Conservation (phyloP, 108 stramenopile genomes). For the Seminavis robusta region DNA sequence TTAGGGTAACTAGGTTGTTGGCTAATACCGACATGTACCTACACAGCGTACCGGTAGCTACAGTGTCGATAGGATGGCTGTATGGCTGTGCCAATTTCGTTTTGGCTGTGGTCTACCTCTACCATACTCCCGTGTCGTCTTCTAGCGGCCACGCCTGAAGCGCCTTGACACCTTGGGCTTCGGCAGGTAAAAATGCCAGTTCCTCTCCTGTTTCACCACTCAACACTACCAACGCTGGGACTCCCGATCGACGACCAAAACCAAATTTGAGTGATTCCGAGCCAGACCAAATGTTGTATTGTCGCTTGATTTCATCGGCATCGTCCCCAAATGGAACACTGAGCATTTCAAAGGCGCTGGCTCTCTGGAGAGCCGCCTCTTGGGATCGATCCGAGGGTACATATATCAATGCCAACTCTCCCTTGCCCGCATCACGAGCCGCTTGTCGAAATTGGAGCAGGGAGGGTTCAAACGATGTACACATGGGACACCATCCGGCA, state of each 20-base stretch:
- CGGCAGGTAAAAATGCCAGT: constrained; percentile 47
- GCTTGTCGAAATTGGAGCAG: constrained; percentile 40
- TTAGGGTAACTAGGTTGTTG: too few species aligned
- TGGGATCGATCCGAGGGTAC: constrained; percentile 45
- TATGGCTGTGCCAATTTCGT: too few species aligned
- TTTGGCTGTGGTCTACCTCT: too few species aligned
- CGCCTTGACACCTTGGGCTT: constrained; percentile 39
- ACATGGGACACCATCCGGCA: constrained; percentile 64
- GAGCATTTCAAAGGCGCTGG: constrained; percentile 36
- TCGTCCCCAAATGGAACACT: constrained; percentile 49
- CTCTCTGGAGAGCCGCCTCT: constrained; percentile 28
- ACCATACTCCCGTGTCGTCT: constrained; percentile 52
- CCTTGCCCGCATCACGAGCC: constrained; percentile 23
- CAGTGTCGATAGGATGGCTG: too few species aligned
- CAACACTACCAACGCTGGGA: constrained; percentile 67
- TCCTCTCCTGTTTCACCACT: constrained; percentile 43
- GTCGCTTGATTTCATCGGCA: constrained; percentile 41
- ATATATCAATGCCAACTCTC: constrained; percentile 50
- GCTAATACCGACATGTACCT: too few species aligned
- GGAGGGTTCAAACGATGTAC: constrained; percentile 56
- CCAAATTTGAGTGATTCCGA: constrained; percentile 43
- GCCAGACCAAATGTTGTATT: constrained; percentile 63
- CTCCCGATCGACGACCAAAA: constrained; percentile 52
- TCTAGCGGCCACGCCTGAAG: constrained; percentile 55
- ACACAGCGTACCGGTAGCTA: too few species aligned